phyloP scores from a whole-genome alignment of 2,329 filamentous ascomycete genomes.

The Ophiocordyceps camponoti-floridani region DNA sequence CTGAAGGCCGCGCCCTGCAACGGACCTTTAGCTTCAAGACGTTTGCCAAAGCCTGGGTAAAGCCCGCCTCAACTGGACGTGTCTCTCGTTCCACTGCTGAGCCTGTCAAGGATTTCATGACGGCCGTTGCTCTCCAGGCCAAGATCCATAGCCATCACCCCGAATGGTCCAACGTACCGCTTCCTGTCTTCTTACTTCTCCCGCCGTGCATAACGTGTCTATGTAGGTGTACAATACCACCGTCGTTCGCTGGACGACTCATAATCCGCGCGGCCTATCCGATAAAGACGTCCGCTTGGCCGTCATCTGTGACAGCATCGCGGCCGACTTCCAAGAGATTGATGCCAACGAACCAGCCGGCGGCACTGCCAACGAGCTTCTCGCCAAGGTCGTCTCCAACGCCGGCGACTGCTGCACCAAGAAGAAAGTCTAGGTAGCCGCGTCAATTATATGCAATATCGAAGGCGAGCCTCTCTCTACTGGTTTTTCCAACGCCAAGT shows the following conservation, averaged over 20 bases:
- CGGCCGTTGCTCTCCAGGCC: slow-evolving; percentile 48
- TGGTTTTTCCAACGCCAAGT: slow-evolving; percentile 11
- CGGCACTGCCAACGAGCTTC: slow-evolving; percentile 23
- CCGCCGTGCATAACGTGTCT: background rate
- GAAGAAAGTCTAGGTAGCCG: background rate
- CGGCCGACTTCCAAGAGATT: slow-evolving; percentile 36
- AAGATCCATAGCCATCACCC: slow-evolving; percentile 54
- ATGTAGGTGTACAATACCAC: slow-evolving; percentile 49
- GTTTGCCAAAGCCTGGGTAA: slow-evolving; percentile 47
- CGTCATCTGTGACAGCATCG: slow-evolving; percentile 40
- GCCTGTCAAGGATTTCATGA: slow-evolving; percentile 51
- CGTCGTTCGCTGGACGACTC: slow-evolving; percentile 58
- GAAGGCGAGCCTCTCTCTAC: no score
- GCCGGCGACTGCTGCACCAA: slow-evolving; percentile 34
- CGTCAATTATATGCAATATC: slow-evolving; percentile 11
- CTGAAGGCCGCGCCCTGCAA: slow-evolving; percentile 36
- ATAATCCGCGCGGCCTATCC: slow-evolving; percentile 47
- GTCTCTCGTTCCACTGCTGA: background rate
- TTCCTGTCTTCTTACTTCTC: background rate
- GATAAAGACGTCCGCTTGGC: slow-evolving; percentile 46
- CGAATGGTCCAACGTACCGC: slow-evolving; percentile 54
- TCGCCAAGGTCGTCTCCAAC: slow-evolving; percentile 23
- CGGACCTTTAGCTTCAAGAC: slow-evolving; percentile 45
- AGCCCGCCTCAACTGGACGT: background rate
- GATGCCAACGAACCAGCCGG: slow-evolving; percentile 12